Base-by-base conservation (phyloP, 371 early-diverging fungal genomes). In the Paraphysoderma sedebokerense region DNA sequence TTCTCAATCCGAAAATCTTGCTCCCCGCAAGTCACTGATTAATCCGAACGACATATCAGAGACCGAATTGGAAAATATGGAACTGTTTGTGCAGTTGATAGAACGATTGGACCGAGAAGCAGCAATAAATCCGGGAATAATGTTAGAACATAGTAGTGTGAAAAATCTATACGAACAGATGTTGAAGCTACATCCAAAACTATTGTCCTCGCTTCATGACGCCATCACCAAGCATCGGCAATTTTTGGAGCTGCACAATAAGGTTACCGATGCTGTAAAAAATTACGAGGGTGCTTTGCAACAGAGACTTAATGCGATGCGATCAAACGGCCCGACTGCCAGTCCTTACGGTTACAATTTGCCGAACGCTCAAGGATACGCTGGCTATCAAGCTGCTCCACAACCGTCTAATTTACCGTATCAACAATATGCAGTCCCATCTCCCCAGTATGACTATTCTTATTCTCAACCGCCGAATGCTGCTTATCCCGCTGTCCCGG, bases 1-100 rank as follows among this genome's bases (percentile, higher is more conserved):
- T 13, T 47, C 26, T 24, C 9, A 28, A 11, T 13, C 12, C 4
- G 19, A 22, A 33, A 20, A 19, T 4, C 5, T 8, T n/a, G n/a
- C 23, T 27, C 29, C n/a, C n/a, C n/a, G n/a, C n/a, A n/a, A n/a
- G n/a, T n/a, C n/a, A n/a, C n/a, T 5, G 38, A 9, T 17, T 17
- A n/a, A 5, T 2, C 23, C 26, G 15, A 24, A 42, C 33, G 65
- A 68, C 38, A 48, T 85, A 38, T 60, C 71, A 26, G 45, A 63
- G 1, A 60, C 65, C 27, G 84, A 85, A 49, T 68, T 75, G 49
- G 79, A 83, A 46, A 81, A 81, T 40, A 74, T 83, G 46, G 67
- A 69, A 38, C 37, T 82, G 35, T 85, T 85, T 52, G 58, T 70
- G 30, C 70, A 69, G 22, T 61, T 81, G 13, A 76, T 79, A 37